These are phyloP conservation scores for Ustilago bromivora DNA, from an alignment of 1,284 basidiomycete species.

Conservation along the genomic window DNA sequence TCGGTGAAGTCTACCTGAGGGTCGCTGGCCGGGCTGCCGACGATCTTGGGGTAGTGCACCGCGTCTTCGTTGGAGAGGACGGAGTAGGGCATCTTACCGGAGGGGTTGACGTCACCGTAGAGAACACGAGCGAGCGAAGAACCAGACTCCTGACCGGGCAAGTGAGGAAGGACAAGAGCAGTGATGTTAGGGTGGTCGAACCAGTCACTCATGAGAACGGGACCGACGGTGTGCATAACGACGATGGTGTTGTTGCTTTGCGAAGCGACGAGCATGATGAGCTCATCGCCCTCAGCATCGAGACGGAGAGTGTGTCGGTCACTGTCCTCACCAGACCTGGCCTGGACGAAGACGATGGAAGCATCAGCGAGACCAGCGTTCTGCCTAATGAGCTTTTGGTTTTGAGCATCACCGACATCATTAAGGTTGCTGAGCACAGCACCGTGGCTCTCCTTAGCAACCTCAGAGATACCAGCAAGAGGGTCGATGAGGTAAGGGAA, in stretches of 20 bases:
- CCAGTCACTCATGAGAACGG: slow-evolving; percentile 52
- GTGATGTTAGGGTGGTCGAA: slow-evolving; percentile 51
- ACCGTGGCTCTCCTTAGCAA: slow-evolving; percentile 24
- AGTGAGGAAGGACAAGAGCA: slow-evolving; percentile 37
- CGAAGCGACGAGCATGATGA: slow-evolving; percentile 69
- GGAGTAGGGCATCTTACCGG: slow-evolving; percentile 51
- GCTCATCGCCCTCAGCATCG: slow-evolving; percentile 67
- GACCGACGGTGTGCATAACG: slow-evolving; percentile 76
- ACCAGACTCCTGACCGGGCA: slow-evolving; percentile 53
- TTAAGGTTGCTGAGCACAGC: slow-evolving; percentile 44
- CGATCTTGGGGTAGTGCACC: slow-evolving; percentile 66
- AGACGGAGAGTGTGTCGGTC: slow-evolving; percentile 70
- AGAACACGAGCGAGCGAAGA: slow-evolving; percentile 40
- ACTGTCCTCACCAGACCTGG: slow-evolving; percentile 71
- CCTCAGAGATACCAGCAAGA: slow-evolving; percentile 40
- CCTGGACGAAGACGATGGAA: slow-evolving; percentile 61
- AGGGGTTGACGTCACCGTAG: slow-evolving; percentile 44
- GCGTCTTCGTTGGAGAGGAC: slow-evolving; percentile 31
- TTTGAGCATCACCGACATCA: slow-evolving; percentile 38
- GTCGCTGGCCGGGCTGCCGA: slow-evolving; percentile 58
- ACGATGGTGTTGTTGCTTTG: slow-evolving; percentile 80
- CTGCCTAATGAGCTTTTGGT: slow-evolving; percentile 34
- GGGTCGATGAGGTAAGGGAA: slow-evolving; percentile 61
- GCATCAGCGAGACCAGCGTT: slow-evolving; percentile 31
- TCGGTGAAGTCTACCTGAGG: slow-evolving; percentile 77